Conservation (phyloP, 73 alveolate species). For the Paraurostyla sp. region DNA sequence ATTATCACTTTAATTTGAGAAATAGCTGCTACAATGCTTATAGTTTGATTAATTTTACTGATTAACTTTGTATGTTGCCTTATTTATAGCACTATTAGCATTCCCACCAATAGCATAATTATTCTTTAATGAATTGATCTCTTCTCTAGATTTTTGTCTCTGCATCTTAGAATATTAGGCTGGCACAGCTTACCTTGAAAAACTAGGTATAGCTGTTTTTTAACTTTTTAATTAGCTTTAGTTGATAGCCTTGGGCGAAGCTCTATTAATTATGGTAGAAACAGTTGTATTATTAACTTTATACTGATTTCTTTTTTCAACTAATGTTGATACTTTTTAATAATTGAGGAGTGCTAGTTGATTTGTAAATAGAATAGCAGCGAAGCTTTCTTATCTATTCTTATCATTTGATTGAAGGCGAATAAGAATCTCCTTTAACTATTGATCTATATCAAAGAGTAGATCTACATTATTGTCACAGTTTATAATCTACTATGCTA, state of each 20-base stretch:
- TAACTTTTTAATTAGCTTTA: too few relatives aligned
- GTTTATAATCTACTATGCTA: neutral
- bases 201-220: too few relatives aligned
- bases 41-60: neutral
- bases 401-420: neutral
- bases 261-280: too few relatives aligned
- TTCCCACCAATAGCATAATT: too few relatives aligned
- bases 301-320: conserved; percentile 1
- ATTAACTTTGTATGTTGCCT: too few relatives aligned
- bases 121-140: too few relatives aligned
- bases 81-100: too few relatives aligned
- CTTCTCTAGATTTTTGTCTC: too few relatives aligned
- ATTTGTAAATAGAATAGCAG: neutral
- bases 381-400: neutral
- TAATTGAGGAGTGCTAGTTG: conserved; percentile 12
- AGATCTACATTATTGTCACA: neutral
- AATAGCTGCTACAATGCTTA: neutral
- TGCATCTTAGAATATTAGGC: too few relatives aligned
- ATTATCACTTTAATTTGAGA: conserved; percentile 6
- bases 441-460: conserved; percentile 4
- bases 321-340: neutral
- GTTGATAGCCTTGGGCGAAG: too few relatives aligned
- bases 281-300: too few relatives aligned
- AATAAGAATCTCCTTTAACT: neutral
- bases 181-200: too few relatives aligned